Evolutionary conservation across 1,284 basidiomycete genomes (phyloP), one percentile per base, ranked within the genome.

Genomic region (Schizophyllum commune): DNA sequence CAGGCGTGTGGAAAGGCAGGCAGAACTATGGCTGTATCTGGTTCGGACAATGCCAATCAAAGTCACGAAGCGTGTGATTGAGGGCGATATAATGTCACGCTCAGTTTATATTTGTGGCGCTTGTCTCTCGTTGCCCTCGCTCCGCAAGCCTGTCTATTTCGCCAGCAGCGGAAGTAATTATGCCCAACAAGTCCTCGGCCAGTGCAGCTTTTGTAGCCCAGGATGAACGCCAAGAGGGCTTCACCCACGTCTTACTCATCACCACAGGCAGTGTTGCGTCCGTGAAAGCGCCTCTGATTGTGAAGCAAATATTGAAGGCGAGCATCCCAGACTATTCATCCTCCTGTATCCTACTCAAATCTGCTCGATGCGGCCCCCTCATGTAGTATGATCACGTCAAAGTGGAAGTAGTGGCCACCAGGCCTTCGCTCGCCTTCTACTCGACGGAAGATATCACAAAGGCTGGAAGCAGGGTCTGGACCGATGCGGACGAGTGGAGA

Each of bases 181-280:
- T 27, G 27, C 27, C 27, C 27, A 27, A 27, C 2, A 27, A 5
- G 5, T 9, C 39, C 3, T 47, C 39, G 39, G 9, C 4, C 8
- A 47, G 17, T 3, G 66, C 68, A 67, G 4, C 65, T 33, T 85
- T 85, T 69, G 65, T 77, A 32, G 79, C 82, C 17, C 72, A 78
- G 62, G 61, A 70, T 32, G 76, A 83, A 62, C 77, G 83, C 19
- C 60, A 64, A 7, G 70, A 75, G 15, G 79, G 80, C 19, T 72
- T 74, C 66, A 79, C 76, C 0, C 88, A 98, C 70, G 83, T 98
- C 51, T 76, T 98, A 5, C 76, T 99, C 52, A 88, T 96, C 58
- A 86, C 90, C 0, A 93, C 94, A 0, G 96, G 96, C 11, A 96
- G 93, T 67, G 96, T 99, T 0, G 96, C 96, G 0, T 93, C 92